Evolutionary conservation across 352 stramenopile species (phyloP).

Genomic region (Globisporangium acanthophoron): DNA sequence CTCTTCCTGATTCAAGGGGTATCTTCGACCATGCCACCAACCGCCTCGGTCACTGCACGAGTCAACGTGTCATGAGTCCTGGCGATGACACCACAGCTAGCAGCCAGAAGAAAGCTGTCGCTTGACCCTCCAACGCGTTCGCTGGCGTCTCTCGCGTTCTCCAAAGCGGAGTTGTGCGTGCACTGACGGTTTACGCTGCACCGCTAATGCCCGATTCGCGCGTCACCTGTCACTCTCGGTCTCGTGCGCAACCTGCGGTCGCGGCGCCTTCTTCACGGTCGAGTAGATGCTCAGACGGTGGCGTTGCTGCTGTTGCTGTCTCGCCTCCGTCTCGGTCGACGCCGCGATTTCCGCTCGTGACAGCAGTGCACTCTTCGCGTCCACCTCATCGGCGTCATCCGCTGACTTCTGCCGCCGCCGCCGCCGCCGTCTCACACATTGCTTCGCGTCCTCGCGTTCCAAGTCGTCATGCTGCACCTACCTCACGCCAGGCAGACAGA

Average conservation of each 20-base stretch:
- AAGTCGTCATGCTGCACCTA: background rate
- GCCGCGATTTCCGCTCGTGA: background rate
- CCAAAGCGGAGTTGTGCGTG: too few relatives aligned
- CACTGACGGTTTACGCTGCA: too few relatives aligned
- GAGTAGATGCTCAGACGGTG: slow-evolving; percentile 36
- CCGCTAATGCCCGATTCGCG: too few relatives aligned
- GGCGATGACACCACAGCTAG: too few relatives aligned
- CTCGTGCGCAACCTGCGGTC: background rate
- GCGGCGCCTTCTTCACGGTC: slow-evolving; percentile 22
- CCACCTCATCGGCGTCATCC: background rate
- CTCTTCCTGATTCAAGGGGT: too few relatives aligned
- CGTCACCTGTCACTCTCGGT: background rate
- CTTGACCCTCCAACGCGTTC: too few relatives aligned
- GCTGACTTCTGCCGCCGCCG: background rate
- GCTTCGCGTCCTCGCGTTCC: background rate
- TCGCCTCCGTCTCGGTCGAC: background rate
- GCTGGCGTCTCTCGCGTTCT: too few relatives aligned
- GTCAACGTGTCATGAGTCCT: too few relatives aligned
- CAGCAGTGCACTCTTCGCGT: background rate
- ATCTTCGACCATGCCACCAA: too few relatives aligned
- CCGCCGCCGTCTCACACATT: background rate
- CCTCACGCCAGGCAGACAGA: too few relatives aligned
- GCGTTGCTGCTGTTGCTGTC: slow-evolving; percentile 5
- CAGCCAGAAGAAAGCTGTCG: too few relatives aligned
- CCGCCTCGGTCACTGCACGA: too few relatives aligned